Evolutionary conservation across 306 rosid species (phyloP).

Genomic region (Luffa acutangula): DNA sequence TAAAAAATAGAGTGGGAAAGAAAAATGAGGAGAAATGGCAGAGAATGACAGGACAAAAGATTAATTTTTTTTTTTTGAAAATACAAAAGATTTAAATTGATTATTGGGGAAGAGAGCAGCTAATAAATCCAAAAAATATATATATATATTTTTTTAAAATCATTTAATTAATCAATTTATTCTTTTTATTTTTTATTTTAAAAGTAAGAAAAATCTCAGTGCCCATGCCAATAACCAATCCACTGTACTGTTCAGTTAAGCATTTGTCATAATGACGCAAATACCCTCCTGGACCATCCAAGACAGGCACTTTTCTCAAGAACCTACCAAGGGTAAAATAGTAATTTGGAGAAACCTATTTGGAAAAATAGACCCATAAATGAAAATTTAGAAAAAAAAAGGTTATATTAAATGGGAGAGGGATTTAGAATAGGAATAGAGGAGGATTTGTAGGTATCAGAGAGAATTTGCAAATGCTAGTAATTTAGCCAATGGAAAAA

Average conservation of each 20-base stretch:
- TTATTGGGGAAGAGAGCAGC: slow-evolving; percentile 9
- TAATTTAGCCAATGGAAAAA: background rate
- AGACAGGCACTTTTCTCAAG: background rate
- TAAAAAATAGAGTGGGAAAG: background rate
- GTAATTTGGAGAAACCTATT: background rate
- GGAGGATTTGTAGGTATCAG: background rate
- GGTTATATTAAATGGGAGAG: too few relatives aligned
- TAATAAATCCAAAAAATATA: slow-evolving; percentile 11
- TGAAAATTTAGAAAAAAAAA: background rate
- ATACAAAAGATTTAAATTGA: slow-evolving; percentile 8
- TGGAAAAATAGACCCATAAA: background rate
- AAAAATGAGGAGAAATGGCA: background rate
- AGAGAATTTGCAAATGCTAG: background rate
- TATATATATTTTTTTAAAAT: too few relatives aligned
- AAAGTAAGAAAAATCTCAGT: background rate
- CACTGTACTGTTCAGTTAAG: background rate
- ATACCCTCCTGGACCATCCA: background rate
- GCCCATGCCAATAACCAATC: background rate
- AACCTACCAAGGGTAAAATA: background rate
- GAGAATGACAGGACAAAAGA: slow-evolving; percentile 9
- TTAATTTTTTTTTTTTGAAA: too few relatives aligned
- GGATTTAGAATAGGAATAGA: background rate
- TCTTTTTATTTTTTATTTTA: background rate
- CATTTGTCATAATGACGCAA: background rate
- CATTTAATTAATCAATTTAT: too few relatives aligned